Conservation (phyloP, 1,139 yeast genomes). For the Blastobotrys aristatus region DNA sequence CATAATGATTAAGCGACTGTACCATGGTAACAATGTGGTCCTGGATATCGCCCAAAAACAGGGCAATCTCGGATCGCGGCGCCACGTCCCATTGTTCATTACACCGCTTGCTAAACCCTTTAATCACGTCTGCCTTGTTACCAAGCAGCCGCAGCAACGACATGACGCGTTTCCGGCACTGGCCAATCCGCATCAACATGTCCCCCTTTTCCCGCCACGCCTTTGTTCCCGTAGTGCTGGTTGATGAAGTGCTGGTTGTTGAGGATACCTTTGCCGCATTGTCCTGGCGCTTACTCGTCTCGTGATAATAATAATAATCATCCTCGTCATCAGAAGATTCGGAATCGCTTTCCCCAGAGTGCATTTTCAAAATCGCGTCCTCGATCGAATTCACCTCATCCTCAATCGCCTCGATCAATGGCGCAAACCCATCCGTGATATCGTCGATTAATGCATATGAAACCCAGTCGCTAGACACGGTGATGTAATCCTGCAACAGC, state of each 20-base stretch:
- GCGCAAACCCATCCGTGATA: conserved; percentile 90
- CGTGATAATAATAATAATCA: no score
- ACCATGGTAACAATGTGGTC: conserved; percentile 97
- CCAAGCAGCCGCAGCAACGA: conserved; percentile 82
- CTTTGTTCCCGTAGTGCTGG: conserved; percentile 1
- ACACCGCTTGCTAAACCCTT: conserved; percentile 95
- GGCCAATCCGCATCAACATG: conserved; percentile 81
- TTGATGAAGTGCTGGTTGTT: conserved; percentile 3
- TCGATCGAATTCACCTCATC: conserved; percentile 90
- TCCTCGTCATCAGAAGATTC: conserved; percentile 14
- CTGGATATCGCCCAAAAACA: conserved; percentile 93
- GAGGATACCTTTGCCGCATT: not conserved
- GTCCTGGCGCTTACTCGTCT: no score
- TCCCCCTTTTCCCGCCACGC: conserved; percentile 18
- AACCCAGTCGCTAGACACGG: conserved; percentile 87
- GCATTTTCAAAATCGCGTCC: conserved; percentile 38
- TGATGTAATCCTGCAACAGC: conserved; percentile 81
- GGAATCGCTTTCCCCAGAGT: conserved; percentile 16
- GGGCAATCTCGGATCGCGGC: conserved; percentile 41
- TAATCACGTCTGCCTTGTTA: conserved; percentile 95
- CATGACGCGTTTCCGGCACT: conserved; percentile 86
- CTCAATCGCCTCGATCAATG: conserved; percentile 80
- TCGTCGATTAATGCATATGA: conserved; percentile 93
- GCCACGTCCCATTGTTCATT: conserved; percentile 55
- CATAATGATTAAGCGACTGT: conserved; percentile 83